Evolutionary conservation across 192 early-diverging fungal genomes (phyloP), one percentile per base, ranked within the genome.

Genomic region (Coemansia reversa): DNA sequence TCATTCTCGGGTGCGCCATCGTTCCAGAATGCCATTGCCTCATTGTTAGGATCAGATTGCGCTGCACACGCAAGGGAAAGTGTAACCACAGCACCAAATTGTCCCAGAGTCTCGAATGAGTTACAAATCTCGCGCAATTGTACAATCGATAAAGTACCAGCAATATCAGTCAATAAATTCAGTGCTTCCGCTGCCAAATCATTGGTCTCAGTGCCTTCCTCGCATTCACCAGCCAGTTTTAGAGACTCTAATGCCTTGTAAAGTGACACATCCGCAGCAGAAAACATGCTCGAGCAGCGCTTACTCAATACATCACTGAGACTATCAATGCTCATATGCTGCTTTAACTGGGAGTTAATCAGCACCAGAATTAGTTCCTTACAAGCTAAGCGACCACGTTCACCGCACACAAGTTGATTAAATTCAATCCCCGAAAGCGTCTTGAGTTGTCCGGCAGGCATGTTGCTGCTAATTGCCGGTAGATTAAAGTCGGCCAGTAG

Each of bases 401-500:
- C 65, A 1, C 84, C 66, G 28, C 81, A 79, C 32, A 88, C 72
- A 9, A 91, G 65, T n/a, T 70, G 82, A 25, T 83, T 76, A 60
- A 88, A 91, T 11, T 83, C 82, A 16, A 90, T 60, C 8, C 62
- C 72, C 7, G 80, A 55, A 7, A 89, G 60, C 6, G 65, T 69
- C 29, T 83, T 66, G 45, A 83, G 75, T 51, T 85, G 82, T 8
- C 70, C 67, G 18, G 62, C 67, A 6, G 80, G 62, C 60, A 90
- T 74, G 6, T 66, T 68, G 23, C 50, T 68, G 57, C 85, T 72
- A 30, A 85, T 77, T 0, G 66, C 74, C 0, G 85, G 75, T 65
- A 93, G 68, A 32, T 90, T 83, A 32, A 88, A 84, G 59, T 92
- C 90, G 3, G 82, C 62, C 48, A 93, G 52, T 51, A 91, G 78